Percentiles rank a stretch among this genome's conserved stretches.
Conservation (phyloP, 257 asterid genomes). For the Eustoma russellianum region DNA sequence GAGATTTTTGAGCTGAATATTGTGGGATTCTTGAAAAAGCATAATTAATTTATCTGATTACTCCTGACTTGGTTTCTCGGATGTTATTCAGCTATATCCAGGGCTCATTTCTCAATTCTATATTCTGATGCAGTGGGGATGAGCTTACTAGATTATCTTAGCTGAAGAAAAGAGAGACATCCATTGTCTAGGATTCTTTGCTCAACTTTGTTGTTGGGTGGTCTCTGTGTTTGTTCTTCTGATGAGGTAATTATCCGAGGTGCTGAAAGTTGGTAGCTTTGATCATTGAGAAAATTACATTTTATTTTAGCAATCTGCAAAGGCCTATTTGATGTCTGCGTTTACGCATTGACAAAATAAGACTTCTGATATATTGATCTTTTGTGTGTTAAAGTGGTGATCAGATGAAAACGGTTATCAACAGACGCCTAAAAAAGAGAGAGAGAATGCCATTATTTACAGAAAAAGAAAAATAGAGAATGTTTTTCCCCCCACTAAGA, state of each 20-base stretch:
- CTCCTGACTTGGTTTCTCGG: background rate
- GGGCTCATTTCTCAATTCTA: background rate
- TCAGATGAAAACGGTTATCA: too few species aligned
- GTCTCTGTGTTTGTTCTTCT: background rate
- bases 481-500: too few species aligned
- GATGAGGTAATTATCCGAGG: background rate
- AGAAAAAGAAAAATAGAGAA: too few species aligned
- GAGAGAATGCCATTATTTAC: too few species aligned
- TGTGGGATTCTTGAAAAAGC: background rate
- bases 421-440: too few species aligned
- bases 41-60: background rate
- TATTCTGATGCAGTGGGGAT: background rate
- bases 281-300: background rate
- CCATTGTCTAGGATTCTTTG: background rate
- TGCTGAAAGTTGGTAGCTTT: conserved; percentile 1
- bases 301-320: background rate
- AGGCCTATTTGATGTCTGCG: conserved; percentile 4
- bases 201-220: conserved; percentile 3
- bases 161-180: background rate
- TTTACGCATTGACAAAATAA: background rate
- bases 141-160: background rate
- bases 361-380: background rate
- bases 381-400: too few species aligned
- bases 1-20: conserved; percentile 11
- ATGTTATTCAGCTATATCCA: conserved; percentile 5